Evolutionary conservation across 2,329 filamentous ascomycete species (phyloP).

Genomic region (Sporothrix schenckii): DNA sequence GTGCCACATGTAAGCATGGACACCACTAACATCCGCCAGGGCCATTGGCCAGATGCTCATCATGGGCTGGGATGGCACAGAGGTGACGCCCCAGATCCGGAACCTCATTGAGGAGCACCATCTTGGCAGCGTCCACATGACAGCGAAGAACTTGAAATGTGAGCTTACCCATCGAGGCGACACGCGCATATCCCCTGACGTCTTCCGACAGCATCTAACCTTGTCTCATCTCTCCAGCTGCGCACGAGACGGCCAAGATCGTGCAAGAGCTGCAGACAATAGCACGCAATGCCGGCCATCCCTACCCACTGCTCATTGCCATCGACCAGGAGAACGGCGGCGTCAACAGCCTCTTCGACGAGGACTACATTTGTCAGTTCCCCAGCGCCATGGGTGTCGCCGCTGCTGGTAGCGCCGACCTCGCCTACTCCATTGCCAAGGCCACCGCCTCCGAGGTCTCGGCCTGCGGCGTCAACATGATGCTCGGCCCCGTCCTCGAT

Average conservation of each 20-base stretch:
- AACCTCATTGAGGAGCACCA: conserved; percentile 81
- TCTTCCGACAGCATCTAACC: conserved; percentile 34
- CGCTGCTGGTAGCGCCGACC: conserved; percentile 81
- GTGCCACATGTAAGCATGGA: neutral
- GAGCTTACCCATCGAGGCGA: conserved; percentile 34
- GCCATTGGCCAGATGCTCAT: conserved; percentile 76
- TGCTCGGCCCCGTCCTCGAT: conserved; percentile 90
- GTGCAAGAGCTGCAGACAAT: conserved; percentile 92
- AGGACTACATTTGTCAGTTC: conserved; percentile 93
- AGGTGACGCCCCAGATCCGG: conserved; percentile 80
- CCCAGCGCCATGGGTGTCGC: conserved; percentile 96
- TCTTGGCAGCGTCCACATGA: conserved; percentile 82
- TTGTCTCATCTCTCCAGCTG: conserved; percentile 60
- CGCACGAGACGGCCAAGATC: conserved; percentile 82
- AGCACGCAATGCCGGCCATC: conserved; percentile 86
- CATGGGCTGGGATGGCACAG: conserved; percentile 84
- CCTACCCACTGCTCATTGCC: conserved; percentile 84
- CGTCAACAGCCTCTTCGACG: conserved; percentile 94
- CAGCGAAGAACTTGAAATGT: conserved; percentile 86
- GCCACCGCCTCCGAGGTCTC: conserved; percentile 91
- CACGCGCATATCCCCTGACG: neutral
- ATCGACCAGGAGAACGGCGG: conserved; percentile 98
- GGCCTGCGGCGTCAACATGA: conserved; percentile 93
- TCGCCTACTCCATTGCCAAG: conserved; percentile 88
- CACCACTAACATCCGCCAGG: conserved; percentile 46